Evolutionary conservation across 768 basidiomycete genomes (phyloP), one percentile per base, ranked within the genome.

Genomic region (Xanthoconium purpureum): DNA sequence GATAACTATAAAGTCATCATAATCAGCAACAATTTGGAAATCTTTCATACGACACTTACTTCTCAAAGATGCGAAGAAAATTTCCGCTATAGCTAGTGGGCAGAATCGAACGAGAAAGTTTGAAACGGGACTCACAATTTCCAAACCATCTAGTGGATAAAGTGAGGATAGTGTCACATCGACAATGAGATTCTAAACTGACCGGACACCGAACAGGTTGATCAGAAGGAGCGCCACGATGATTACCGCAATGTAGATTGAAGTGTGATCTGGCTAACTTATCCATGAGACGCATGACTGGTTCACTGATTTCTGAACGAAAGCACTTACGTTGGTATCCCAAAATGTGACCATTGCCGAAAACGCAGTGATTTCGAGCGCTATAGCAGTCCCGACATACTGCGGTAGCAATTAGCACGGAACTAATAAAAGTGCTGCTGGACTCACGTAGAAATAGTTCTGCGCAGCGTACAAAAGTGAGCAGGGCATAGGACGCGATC

Each of bases 301-400:
- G 28, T 20, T 9, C 17, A 40, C n/a, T 11, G 18, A 9, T 18
- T 28, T 17, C 47, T 28, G 33, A 35, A 9, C 2, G 20, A 17
- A 6, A 7, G 33, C 2, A n/a, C 65, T 50, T 18, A 67, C 65
- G n/a, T 67, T 45, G 6, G 10, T 15, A 65, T 78, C 76, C 83
- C 83, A 84, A 68, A 78, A 83, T 33, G 72, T 66, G 48, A 83
- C 73, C 51, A 84, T 63, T 18, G 80, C 69, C n/a, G 78, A 69
- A 8, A 78, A 75, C 2, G 82, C 82, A 20, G 77, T 77, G 39
- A 84, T 74, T 62, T 83, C 81, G 20, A 79, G 75, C 3, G 79
- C 78, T 15, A 80, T 63, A 6, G 78, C 75, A 58, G 77, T 78
- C n/a, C 54, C 63, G 38, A 49, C n/a, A 53, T 46, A 60, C 65